Conservation (phyloP, 2,329 filamentous ascomycete species). For the Pseudocercospora ulei region DNA sequence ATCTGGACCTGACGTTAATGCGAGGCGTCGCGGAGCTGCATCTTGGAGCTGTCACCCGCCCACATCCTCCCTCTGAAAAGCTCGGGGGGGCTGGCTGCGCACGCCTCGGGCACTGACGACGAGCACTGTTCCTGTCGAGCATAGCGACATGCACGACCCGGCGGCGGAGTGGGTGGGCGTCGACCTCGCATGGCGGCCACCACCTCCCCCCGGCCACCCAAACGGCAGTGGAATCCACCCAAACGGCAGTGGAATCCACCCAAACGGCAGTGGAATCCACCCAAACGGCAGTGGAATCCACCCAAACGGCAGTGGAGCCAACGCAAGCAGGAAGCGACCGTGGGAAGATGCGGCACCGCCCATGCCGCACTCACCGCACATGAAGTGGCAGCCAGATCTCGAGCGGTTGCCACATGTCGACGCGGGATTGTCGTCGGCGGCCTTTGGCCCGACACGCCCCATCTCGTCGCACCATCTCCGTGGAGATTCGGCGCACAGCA, state of each 20-base stretch:
- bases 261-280: too few relatives aligned
- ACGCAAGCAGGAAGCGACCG: conserved; percentile 19
- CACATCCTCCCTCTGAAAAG: conserved; percentile 6
- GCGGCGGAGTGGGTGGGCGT: conserved; percentile 13
- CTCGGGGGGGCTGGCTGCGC: not conserved
- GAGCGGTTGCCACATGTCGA: conserved; percentile 11
- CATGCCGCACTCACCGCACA: conserved; percentile 3
- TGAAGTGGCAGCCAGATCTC: conserved; percentile 13
- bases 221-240: conserved; percentile 16
- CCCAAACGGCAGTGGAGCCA: conserved; percentile 15
- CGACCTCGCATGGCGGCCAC: conserved; percentile 22
- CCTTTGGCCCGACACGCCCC: conserved; percentile 13
- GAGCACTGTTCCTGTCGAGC: conserved; percentile 14
- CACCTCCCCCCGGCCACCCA: conserved; percentile 17
- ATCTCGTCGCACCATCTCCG: conserved; percentile 16
- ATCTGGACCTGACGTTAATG: not conserved
- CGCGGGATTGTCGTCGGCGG: conserved; percentile 7
- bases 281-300: too few relatives aligned
- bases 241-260: too few relatives aligned
- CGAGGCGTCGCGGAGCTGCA: conserved; percentile 1
- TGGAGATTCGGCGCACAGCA: conserved; percentile 10
- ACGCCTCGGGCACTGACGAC: conserved; percentile 13
- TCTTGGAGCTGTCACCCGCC: not conserved
- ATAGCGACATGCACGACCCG: conserved; percentile 15
- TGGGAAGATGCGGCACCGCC: conserved; percentile 20